Evolutionary conservation across 345 rosid genomes (phyloP), one percentile per base, ranked within the genome.

Genomic region (Rhodamnia rubescens): DNA sequence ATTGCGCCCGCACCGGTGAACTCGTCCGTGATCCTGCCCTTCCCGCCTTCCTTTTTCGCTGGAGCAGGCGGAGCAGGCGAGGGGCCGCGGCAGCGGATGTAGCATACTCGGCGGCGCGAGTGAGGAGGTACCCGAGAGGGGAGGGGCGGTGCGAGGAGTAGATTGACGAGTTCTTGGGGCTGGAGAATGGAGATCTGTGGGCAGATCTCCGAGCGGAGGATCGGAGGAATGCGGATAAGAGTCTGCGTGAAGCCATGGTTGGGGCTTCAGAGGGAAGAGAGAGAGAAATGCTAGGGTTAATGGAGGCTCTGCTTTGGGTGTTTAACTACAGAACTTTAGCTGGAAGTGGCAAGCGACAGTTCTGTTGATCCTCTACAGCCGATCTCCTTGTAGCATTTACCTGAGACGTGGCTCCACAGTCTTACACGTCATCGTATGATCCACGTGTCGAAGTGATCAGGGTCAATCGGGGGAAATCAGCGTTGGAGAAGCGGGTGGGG

Each of bases 1-100:
- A 97, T 92, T 84, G 99, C 85, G 13, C 98, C 98, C 29, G 94
- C 91, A 0, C 98, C 98, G 14, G 98, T 96, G 88, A 91, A 95
- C 86, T 95, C 98, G 86, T 97, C 99, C 29, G 91, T 88, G 87
- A 94, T 92, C 80, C 80, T 42, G 47, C 80, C 80, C 90, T 88
- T 89, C 18, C 91, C 90, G 11, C 53, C 88, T 20, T 61, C 88
- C 86, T 88, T 90, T 26, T 69, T 69, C 80, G 83, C 78, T 74
- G 6, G 26, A 47, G 90, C 90, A 55, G 88, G 50, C 12, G 90
- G 86, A 1, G 92, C 82, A 8, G 98, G 83, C 3, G 92, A 13
- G 0, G 94, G 4, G 89, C 88, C 18, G 98, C 90, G 21, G 96
- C 74, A 0, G 93, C 83, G 51, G 93, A 83, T 1, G 89, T 90